A percentile compares a stretch with the other conserved stretches of the same genome.
phyloP scores from a whole-genome alignment of 345 rosid genomes.

The Pelargonium nanum region DNA sequence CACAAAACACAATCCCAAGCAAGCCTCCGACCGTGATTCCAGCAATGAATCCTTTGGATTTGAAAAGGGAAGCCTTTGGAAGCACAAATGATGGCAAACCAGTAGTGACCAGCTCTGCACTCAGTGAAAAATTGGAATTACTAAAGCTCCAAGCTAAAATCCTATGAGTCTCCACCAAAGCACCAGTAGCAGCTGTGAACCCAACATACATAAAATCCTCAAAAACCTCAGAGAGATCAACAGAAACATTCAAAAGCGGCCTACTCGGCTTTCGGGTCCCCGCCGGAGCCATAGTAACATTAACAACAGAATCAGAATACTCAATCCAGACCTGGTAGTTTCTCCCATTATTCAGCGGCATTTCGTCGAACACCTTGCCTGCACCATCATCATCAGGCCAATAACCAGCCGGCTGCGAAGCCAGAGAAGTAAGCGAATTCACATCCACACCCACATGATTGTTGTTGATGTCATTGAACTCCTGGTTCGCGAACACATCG shows the following conservation, averaged over 20 bases:
- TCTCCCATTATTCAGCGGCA: conserved; percentile 55
- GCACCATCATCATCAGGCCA: conserved; percentile 25
- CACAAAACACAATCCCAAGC: conserved; percentile 20
- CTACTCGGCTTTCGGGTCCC: conserved; percentile 28
- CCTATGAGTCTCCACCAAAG: conserved; percentile 49
- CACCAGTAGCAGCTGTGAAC: conserved; percentile 61
- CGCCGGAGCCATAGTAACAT: conserved; percentile 27
- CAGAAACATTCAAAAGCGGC: conserved; percentile 33
- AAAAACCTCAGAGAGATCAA: conserved; percentile 46
- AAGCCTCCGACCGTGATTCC: conserved; percentile 30
- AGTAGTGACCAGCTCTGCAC: conserved; percentile 39
- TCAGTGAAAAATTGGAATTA: conserved; percentile 40
- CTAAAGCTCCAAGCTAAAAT: conserved; percentile 75
- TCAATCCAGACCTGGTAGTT: conserved; percentile 87
- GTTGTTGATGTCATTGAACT: conserved; percentile 45
- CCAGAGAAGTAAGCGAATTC: conserved; percentile 43
- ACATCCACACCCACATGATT: conserved; percentile 74
- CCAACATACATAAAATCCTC: conserved; percentile 66
- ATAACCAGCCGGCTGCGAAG: conserved; percentile 39
- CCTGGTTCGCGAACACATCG: conserved; percentile 59
- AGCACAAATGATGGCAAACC: conserved; percentile 70
- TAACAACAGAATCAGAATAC: conserved; percentile 35
- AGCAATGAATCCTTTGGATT: conserved; percentile 38
- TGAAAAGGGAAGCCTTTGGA: conserved; percentile 27
- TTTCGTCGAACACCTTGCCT: conserved; percentile 22